Evolutionary conservation across 108 stramenopile genomes (phyloP), one percentile per base, ranked within the genome.

Genomic region (Nannochloropsis gaditana): DNA sequence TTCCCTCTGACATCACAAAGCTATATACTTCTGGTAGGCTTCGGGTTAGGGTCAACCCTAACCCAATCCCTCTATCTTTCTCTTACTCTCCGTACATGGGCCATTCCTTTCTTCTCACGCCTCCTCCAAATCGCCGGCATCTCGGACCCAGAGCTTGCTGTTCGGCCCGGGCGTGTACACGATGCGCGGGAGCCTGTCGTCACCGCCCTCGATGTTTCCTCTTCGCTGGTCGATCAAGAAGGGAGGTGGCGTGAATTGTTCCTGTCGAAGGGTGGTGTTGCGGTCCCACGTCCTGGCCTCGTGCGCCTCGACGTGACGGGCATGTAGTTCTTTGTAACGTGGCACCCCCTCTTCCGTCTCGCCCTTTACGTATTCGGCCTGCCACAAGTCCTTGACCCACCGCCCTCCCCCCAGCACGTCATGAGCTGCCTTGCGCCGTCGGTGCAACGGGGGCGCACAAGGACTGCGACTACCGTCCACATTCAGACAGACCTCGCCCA

Each of bases 401-500:
- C n/a, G 15, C n/a, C 59, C 59, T 15, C 59, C 59, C n/a, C 59
- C 59, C 59, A 73, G 59, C 59, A 73, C 59, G 59, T 73, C 59
- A n/a, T 73, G 15, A 15, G n/a, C 5, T 73, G 2, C 59, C 59
- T 73, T 73, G 15, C 59, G 59, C 59, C 15, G n/a, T 15, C 59
- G 59, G 2, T 73, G 59, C 59, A 73, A n/a, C 59, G 59, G 2
- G 4, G 59, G 59, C 59, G 59, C 59, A 73, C 59, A 73, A 15
- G n/a, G 19, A 8, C 59, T 15, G 59, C 59, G 59, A n/a, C 19
- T 73, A 8, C 59, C 59, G 8, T 73, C 8, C 59, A n/a, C 59
- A n/a, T 73, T 15, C 59, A 73, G 6, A n/a, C 59, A 73, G 15
- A 73, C 59, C n/a, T 73, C 59, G 15, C 59, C 59, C 15, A 73